These are phyloP conservation scores for Trametes cubensis DNA, from an alignment of 768 basidiomycete species.

Conservation along the genomic window DNA sequence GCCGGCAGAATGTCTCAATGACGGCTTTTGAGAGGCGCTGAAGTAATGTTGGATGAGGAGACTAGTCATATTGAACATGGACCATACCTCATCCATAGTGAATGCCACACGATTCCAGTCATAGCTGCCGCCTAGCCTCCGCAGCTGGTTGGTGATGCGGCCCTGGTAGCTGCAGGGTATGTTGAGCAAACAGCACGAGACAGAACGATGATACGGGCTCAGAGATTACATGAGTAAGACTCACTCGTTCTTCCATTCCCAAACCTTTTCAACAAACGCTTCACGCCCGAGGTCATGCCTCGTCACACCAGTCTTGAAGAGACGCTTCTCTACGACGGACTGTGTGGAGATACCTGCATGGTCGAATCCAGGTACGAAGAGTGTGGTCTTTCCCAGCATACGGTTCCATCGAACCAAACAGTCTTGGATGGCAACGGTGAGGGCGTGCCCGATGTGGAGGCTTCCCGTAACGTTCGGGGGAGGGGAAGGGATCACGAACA, in stretches of 20 bases:
- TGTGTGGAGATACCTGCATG: conserved; percentile 99
- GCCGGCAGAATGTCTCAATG: conserved; percentile 83
- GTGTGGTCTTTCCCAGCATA: conserved; percentile 89
- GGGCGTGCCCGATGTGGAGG: conserved; percentile 92
- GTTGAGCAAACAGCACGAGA: neutral
- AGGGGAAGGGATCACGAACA: conserved; percentile 86
- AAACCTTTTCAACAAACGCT: conserved; percentile 85
- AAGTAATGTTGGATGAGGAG: neutral
- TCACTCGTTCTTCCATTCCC: conserved; percentile 97
- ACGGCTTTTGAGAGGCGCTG: conserved; percentile 85
- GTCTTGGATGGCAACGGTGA: conserved; percentile 93
- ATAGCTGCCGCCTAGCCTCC: conserved; percentile 87
- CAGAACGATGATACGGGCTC: too few species aligned
- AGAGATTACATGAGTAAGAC: conserved; percentile 28
- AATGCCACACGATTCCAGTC: conserved; percentile 96
- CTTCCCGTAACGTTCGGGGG: conserved; percentile 97
- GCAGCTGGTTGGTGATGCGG: conserved; percentile 89
- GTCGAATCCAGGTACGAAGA: conserved; percentile 95
- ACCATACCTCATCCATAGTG: conserved; percentile 85
- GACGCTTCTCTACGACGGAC: conserved; percentile 91
- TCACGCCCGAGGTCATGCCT: conserved; percentile 96
- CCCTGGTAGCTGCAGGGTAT: conserved; percentile 71
- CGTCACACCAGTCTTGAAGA: conserved; percentile 83
- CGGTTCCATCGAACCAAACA: conserved; percentile 91
- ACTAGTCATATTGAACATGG: neutral